These are phyloP conservation scores for Domatiomyces catenatus DNA, from an alignment of 2,329 filamentous ascomycete species.

Conservation along the genomic window DNA sequence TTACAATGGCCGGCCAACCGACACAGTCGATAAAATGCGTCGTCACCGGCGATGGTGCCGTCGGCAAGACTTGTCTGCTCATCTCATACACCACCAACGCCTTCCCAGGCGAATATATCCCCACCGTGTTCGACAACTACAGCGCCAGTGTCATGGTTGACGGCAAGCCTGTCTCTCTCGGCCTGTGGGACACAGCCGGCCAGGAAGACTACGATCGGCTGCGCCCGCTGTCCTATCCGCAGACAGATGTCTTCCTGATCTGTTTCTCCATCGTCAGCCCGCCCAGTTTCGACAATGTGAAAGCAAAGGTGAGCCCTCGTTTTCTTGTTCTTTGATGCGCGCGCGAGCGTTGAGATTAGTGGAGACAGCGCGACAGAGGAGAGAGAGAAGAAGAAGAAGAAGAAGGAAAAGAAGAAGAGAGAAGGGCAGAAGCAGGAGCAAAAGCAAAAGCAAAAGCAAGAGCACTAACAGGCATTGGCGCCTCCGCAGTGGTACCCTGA, in stretches of 20 bases:
- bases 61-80: constrained; percentile 98
- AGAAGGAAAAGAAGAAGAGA: too few relatives aligned
- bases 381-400: too few relatives aligned
- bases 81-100: constrained; percentile 99
- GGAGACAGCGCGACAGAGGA: too few relatives aligned
- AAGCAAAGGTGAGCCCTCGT: constrained; percentile 61
- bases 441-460: background rate
- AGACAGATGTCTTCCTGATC: constrained; percentile 96
- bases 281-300: constrained; percentile 96
- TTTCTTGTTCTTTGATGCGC: background rate
- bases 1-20: background rate
- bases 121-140: constrained; percentile 98
- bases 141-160: constrained; percentile 98
- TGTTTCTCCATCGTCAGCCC: constrained; percentile 98
- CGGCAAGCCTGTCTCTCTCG: constrained; percentile 90
- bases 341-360: too few relatives aligned
- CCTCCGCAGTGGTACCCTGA: constrained; percentile 78
- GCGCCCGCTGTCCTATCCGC: constrained; percentile 87
- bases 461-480: background rate
- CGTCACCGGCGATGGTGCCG: constrained; percentile 96
- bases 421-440: too few relatives aligned
- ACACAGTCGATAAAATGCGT: constrained; percentile 54
- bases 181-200: constrained; percentile 95
- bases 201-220: constrained; percentile 97
- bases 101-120: constrained; percentile 99